Conservation (phyloP, 2,329 filamentous ascomycete genomes). For the Fusarium sp. region DNA sequence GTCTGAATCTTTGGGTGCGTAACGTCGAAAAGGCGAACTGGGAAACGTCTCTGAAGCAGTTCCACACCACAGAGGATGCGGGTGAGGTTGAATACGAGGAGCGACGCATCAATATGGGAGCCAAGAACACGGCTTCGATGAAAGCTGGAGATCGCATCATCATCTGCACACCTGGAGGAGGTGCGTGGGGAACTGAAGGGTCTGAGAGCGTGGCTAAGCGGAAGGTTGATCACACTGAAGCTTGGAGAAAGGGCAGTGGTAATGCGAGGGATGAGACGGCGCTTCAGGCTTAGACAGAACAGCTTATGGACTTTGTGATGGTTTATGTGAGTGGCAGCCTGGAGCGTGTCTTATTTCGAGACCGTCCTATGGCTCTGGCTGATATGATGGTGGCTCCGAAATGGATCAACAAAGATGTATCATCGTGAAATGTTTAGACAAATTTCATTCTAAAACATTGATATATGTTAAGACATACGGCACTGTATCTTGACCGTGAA, state of each 20-base stretch:
- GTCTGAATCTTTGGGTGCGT: slow-evolving; percentile 89
- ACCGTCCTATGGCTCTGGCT: background rate
- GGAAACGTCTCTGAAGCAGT: slow-evolving; percentile 58
- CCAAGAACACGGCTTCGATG: slow-evolving; percentile 85
- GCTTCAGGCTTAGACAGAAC: slow-evolving; percentile 62
- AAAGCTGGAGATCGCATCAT: slow-evolving; percentile 82
- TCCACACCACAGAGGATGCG: slow-evolving; percentile 52
- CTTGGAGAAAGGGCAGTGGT: slow-evolving; percentile 69
- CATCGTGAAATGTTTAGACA: slow-evolving; percentile 6
- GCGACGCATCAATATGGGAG: slow-evolving; percentile 77
- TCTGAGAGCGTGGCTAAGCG: slow-evolving; percentile 65
- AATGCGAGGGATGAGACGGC: slow-evolving; percentile 68
- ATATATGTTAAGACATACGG: slow-evolving; percentile 4
- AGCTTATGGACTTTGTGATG: background rate
- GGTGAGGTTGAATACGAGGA: slow-evolving; percentile 65
- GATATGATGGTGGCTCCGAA: background rate
- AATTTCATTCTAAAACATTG: background rate
- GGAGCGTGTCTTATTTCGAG: background rate
- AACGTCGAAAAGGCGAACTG: slow-evolving; percentile 71
- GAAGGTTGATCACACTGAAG: slow-evolving; percentile 66
- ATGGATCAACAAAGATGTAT: background rate
- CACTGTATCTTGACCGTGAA: background rate
- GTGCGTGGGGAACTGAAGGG: slow-evolving; percentile 77
- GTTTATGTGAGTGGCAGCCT: background rate
- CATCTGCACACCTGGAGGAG: slow-evolving; percentile 81